Conservation (phyloP, 1,284 basidiomycete species). For the Tilletiopsis washingtonensis region DNA sequence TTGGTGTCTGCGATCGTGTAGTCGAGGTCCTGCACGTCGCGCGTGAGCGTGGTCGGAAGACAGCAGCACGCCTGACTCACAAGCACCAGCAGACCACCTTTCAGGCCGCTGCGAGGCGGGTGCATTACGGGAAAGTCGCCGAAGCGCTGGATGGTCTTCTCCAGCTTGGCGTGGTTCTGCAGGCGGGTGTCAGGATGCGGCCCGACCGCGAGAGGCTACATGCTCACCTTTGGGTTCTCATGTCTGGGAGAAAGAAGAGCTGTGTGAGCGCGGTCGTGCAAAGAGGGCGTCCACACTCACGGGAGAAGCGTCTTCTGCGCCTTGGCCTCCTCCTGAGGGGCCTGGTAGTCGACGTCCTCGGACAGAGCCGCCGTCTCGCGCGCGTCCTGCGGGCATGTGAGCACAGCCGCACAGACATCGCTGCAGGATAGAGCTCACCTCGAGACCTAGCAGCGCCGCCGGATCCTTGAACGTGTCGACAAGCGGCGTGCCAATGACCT, state of each 20-base stretch:
- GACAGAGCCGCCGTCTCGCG: too few relatives aligned
- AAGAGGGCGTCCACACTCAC: too few relatives aligned
- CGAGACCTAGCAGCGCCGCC: conserved; percentile 39
- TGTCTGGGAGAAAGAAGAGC: neutral
- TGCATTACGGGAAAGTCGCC: conserved; percentile 29
- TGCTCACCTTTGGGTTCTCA: too few relatives aligned
- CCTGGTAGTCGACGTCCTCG: too few relatives aligned
- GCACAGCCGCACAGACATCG: neutral
- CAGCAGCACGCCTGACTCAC: conserved; percentile 61
- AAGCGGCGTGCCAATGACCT: conserved; percentile 33
- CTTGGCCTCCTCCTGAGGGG: too few relatives aligned
- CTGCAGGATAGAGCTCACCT: neutral
- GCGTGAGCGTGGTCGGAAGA: too few relatives aligned
- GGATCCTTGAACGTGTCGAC: conserved; percentile 57
- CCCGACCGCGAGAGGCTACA: too few relatives aligned
- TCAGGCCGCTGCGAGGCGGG: conserved; percentile 48
- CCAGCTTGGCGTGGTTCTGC: conserved; percentile 19
- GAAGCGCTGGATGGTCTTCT: conserved; percentile 26
- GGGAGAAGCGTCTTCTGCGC: too few relatives aligned
- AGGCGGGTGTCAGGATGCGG: too few relatives aligned
- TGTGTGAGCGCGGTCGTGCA: too few relatives aligned
- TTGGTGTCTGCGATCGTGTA: conserved; percentile 52
- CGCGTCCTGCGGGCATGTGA: neutral
- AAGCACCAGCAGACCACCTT: conserved; percentile 64
- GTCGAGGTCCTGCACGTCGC: conserved; percentile 75